Base-by-base conservation (phyloP, 305 asterid species). In the Nicotiana rustica region DNA sequence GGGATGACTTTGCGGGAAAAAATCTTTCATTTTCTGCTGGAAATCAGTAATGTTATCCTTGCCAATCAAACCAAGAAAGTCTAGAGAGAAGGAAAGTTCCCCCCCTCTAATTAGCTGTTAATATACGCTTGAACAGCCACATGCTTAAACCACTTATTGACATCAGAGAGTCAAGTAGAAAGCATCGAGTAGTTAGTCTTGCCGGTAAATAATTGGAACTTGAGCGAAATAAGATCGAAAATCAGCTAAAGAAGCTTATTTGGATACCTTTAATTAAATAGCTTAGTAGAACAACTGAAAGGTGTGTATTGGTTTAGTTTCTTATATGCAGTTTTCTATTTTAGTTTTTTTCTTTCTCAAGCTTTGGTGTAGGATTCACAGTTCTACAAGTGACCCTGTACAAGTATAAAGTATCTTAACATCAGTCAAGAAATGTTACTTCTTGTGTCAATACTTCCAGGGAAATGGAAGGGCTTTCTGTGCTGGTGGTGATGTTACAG, bases 401-500 rank as follows among this genome's bases (percentile, higher is more conserved):
- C 29, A 1, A 15, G 66, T 76, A 76, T 29, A 76, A 76, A 29
- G 31, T 31, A 76, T 76, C 49, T 29, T 31, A 15, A 76, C 31
- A 15, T 29, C 25, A 29, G 10, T 55, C 49, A 55, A n/a, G 17
- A 13, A 55, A 55, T 31, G 29, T 76, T 76, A 29, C 47, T 52
- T 38, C 80, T 52, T 60, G 29, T 57, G n/a, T 84, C 67, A 69
- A 60, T 65, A 4, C 80, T 80, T 68, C 56, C 75, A 94, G 99
- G 98, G 98, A 65, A 89, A 83, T 38, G 99, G 99, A 80, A 91
- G 98, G 86, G 93, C 99, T 85, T 96, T 94, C 86, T 96, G 98
- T 92, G 97, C 98, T 35, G 99, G 99, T 66, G 99, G 97, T 81
- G 99, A 96, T 88, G 99, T 93, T 84, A 91, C 97, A 17, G 93